phyloP scores from a whole-genome alignment of 2,329 filamentous ascomycete genomes.

The Myriosclerotinia scirpicola region DNA sequence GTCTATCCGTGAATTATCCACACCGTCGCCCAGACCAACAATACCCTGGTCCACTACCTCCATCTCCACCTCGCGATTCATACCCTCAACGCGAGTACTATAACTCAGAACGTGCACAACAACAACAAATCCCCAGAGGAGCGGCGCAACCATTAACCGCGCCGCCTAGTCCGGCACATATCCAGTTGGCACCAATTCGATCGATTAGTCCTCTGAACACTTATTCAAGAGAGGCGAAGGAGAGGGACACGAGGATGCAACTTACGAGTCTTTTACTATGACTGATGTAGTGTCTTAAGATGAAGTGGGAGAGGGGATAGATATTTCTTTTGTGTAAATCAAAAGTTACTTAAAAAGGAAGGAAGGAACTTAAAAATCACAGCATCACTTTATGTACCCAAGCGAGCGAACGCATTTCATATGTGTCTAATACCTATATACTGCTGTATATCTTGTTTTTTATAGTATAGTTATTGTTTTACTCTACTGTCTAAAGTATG shows the following conservation, averaged over 20 bases:
- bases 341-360: constrained; percentile 3
- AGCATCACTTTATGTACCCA: constrained; percentile 11
- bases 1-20: constrained; percentile 10
- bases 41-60: constrained; percentile 22
- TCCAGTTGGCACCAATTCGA: constrained; percentile 39
- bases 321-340: constrained; percentile 15
- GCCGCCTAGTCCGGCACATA: constrained; percentile 34
- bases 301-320: background rate
- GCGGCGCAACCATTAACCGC: constrained; percentile 33
- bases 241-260: constrained; percentile 40
- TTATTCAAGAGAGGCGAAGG: constrained; percentile 26
- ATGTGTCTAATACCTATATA: constrained; percentile 9
- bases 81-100: constrained; percentile 15
- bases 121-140: constrained; percentile 27
- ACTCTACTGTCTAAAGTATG: constrained; percentile 16
- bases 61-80: constrained; percentile 25
- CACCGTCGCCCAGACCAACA: constrained; percentile 23
- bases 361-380: constrained; percentile 5
- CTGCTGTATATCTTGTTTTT: constrained; percentile 12
- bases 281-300: background rate
- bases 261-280: constrained; percentile 36
- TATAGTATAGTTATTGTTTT: constrained; percentile 17
- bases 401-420: constrained; percentile 13
- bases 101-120: constrained; percentile 30
- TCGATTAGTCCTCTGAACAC: constrained; percentile 26